Evolutionary conservation across 2,329 filamentous ascomycete genomes (phyloP).

Genomic region (Penicillium sp.): DNA sequence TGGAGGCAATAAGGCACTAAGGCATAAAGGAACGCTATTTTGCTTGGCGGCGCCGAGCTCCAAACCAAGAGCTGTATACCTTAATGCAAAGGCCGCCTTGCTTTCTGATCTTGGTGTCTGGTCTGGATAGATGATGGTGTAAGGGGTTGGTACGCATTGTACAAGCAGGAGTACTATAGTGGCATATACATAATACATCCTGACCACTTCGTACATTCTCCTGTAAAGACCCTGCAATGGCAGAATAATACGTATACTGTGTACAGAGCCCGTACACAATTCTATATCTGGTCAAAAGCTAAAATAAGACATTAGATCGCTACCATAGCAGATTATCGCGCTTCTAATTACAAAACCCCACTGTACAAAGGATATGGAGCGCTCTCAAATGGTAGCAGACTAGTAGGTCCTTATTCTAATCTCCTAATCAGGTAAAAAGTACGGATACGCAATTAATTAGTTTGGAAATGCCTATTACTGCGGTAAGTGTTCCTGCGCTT

Average conservation of each 20-base stretch:
- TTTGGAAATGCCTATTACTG: not conserved
- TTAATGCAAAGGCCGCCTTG: not conserved
- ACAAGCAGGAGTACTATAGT: not conserved
- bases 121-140: not conserved
- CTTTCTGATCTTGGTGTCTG: not conserved
- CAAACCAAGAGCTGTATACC: not conserved
- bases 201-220: not conserved
- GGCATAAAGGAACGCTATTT: not conserved
- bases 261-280: not conserved
- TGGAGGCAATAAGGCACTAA: not conserved
- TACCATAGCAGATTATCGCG: not conserved
- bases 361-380: not conserved
- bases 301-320: not conserved
- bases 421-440: not conserved
- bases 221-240: not conserved
- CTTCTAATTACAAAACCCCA: not conserved
- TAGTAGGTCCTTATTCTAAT: no score
- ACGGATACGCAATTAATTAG: not conserved
- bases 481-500: not conserved
- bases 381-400: no score
- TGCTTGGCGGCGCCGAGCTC: no score
- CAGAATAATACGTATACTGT: no score
- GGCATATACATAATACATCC: not conserved
- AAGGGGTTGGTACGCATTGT: not conserved
- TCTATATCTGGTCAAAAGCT: slow-evolving; percentile 2